Percentiles rank a stretch among this genome's conserved stretches.
Conservation (phyloP, 2,329 filamentous ascomycete genomes). For the Ophiostoma novo-ulmi region DNA sequence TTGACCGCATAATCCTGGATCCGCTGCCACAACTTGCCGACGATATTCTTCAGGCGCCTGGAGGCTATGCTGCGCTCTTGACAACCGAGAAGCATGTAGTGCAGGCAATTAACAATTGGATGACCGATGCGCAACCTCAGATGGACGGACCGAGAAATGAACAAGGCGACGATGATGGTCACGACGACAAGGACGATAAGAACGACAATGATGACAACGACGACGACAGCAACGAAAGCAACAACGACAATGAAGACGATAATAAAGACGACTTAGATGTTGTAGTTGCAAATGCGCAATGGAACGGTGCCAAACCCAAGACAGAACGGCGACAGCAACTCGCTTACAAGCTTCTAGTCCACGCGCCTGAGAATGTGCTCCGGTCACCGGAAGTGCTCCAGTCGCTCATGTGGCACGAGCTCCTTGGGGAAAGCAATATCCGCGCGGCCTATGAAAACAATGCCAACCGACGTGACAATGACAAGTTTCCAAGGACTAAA, state of each 20-base stretch:
- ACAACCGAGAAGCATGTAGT: too few species aligned
- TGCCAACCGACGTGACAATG: not conserved
- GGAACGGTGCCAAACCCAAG: not conserved
- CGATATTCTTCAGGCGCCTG: not conserved
- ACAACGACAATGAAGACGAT: too few species aligned
- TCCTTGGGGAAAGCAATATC: not conserved
- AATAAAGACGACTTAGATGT: too few species aligned
- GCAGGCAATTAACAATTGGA: too few species aligned
- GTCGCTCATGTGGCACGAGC: not conserved
- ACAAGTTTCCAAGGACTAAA: not conserved
- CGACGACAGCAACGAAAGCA: too few species aligned
- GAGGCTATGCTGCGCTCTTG: not conserved
- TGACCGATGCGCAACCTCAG: too few species aligned
- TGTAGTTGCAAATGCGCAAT: not conserved
- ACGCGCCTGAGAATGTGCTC: not conserved
- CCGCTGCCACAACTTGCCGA: not conserved
- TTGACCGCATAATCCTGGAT: not conserved
- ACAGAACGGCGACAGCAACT: not conserved
- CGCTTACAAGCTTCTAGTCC: not conserved
- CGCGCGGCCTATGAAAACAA: not conserved
- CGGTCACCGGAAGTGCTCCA: not conserved
- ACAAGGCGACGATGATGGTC: too few species aligned
- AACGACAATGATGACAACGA: too few species aligned
- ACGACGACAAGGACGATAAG: too few species aligned
- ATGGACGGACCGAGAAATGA: too few species aligned